Conservation (phyloP, 331 rosid species). For the Pyracantha coccinea region DNA sequence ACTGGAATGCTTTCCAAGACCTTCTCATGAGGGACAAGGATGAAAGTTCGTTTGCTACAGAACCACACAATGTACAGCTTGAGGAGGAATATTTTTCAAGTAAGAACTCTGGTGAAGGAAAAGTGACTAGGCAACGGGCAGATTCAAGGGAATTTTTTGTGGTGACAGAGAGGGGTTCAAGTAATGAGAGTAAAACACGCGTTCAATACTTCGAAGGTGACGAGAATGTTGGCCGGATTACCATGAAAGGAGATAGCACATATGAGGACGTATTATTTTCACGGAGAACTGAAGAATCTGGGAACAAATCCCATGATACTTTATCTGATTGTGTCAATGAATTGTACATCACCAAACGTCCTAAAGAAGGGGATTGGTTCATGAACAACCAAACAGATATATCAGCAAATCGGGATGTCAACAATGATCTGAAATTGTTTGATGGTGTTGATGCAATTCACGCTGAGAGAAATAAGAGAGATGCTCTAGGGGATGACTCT, state of each 20-base stretch:
- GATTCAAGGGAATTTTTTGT: slow-evolving; percentile 62
- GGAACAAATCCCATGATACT: slow-evolving; percentile 24
- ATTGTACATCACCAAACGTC: slow-evolving; percentile 34
- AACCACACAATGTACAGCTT: slow-evolving; percentile 24
- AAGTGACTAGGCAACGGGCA: slow-evolving; percentile 29
- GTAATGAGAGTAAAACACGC: slow-evolving; percentile 18
- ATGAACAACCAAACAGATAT: slow-evolving; percentile 33
- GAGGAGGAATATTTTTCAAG: slow-evolving; percentile 36
- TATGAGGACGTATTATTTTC: slow-evolving; percentile 51
- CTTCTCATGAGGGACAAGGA: slow-evolving; percentile 76
- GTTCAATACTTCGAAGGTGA: slow-evolving; percentile 46
- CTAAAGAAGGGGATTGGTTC: slow-evolving; percentile 72
- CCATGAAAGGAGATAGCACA: slow-evolving; percentile 35
- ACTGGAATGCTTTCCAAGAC: slow-evolving; percentile 90
- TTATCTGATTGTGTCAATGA: slow-evolving; percentile 25
- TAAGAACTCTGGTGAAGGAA: slow-evolving; percentile 36
- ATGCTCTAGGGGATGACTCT: slow-evolving; percentile 64
- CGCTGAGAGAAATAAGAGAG: slow-evolving; percentile 46
- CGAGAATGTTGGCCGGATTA: slow-evolving; percentile 19
- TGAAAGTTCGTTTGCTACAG: slow-evolving; percentile 23
- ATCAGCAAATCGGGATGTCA: slow-evolving; percentile 21
- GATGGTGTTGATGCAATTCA: slow-evolving; percentile 31
- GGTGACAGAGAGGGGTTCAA: slow-evolving; percentile 33
- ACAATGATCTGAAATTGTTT: slow-evolving; percentile 34
- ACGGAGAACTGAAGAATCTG: slow-evolving; percentile 38